Base-by-base conservation (phyloP, 148 eudicot species). In the Camellia japonica region DNA sequence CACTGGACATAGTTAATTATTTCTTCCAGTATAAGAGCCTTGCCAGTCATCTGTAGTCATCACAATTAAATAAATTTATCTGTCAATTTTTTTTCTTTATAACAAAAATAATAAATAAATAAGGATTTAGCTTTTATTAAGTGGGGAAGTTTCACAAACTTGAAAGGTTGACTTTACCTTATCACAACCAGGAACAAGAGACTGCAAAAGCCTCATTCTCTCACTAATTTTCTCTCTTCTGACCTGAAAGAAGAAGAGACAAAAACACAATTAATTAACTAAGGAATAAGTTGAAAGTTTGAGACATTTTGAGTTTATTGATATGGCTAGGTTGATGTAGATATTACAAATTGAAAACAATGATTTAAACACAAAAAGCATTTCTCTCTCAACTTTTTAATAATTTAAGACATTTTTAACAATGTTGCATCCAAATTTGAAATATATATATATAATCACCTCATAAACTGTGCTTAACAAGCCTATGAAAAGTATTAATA, bases 161-260 rank as follows among this genome's bases (percentile, higher is more conserved):
- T 0, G 3, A 9, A 58, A 9, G 20, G 65, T 16, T 2, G 7
- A 23, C 7, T 15, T 69, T 5, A 69, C 73, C 73, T 46, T 69
- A 54, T 69, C 73, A 44, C 73, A 69, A 1, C 73, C 73, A 46
- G 73, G 73, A 3, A 69, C 73, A 43, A 69, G 73, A 16, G 73
- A 69, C 47, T 69, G 73, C 73, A 69, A 18, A 5, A 69, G 55
- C 51, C 9, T 69, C 73, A 69, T 69, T 69, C 73, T 69, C 54
- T 69, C 73, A 46, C 73, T 69, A 46, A 69, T 69, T 46, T 69
- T 69, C 73, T 69, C 20, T 69, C 73, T 69, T 18, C 73, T 44
- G 1, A 15, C 73, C 73, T 69, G 73, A 14, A 46, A 69, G 73
- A 15, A 69, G 54, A 43, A 15, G 54, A 5, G 13, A 41, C 38